Evolutionary conservation across 139 green algal genomes (phyloP), one percentile per base, ranked within the genome.

Genomic region (Protoeuglena noctilucae): DNA sequence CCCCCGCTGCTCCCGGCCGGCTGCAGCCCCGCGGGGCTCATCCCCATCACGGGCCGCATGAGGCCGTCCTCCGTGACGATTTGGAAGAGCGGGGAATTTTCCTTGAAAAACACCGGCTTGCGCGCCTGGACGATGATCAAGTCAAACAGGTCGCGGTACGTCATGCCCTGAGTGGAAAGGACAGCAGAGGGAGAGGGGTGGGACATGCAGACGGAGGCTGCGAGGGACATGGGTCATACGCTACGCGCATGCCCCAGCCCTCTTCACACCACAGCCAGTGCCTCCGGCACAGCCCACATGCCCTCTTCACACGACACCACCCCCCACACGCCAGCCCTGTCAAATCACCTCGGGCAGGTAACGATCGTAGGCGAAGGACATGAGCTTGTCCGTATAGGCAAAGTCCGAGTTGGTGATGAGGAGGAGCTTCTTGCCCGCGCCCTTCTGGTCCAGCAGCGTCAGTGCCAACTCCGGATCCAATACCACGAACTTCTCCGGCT

Each of bases 41-140:
- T n/a, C n/a, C 51, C 57, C 53, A 77, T 66, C 53, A 68, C 74
- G 1, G 88, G 89, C 34, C 75, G 60, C 85, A 96, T 94, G 22
- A 96, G 79, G 3, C 88, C 88, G 24, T 97, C 86, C 0, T 76
- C 47, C 4, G 88, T 96, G 7, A 96, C 88, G 24, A 96, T 71
- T 67, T 95, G 65, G n/a, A n/a, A n/a, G n/a, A n/a, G n/a, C n/a
- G n/a, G n/a, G n/a, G n/a, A n/a, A n/a, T 81, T 74, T 51, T 77
- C 60, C 56, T 66, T 87, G 72, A 95, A 95, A 61, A 96, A 96
- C 57, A 94, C 86, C 2, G 87, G 87, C 72, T 96, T 96, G 52
- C 80, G 66, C 0, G 86, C 80, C 57, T 81, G 79, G 12, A 96
- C 75, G 49, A 95, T 91, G 1, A 94, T 84, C 84, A 94, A 90